Conservation (phyloP, 2,329 filamentous ascomycete species). For the Seiridium cupressi region DNA sequence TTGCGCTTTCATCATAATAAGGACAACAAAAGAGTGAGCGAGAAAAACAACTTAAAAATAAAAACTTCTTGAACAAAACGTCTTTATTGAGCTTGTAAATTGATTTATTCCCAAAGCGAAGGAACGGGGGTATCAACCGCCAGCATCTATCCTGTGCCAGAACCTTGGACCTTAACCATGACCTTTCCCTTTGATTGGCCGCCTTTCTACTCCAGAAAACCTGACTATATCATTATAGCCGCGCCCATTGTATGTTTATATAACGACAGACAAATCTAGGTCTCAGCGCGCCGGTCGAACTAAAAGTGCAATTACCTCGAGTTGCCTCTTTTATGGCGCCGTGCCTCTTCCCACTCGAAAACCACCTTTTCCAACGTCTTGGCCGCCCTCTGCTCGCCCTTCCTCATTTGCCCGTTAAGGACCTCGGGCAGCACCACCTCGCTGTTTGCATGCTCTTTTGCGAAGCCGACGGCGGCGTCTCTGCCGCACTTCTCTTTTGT, state of each 20-base stretch:
- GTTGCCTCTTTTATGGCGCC: slow-evolving; percentile 23
- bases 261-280: background rate
- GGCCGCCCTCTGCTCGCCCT: slow-evolving; percentile 56
- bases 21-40: background rate
- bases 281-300: background rate
- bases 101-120: background rate
- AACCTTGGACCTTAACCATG: background rate
- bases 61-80: too few relatives aligned
- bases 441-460: slow-evolving; percentile 74
- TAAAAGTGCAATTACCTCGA: background rate
- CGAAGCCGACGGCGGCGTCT: slow-evolving; percentile 69
- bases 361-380: slow-evolving; percentile 51
- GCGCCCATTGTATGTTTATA: background rate
- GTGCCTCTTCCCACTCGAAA: slow-evolving; percentile 43
- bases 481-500: slow-evolving; percentile 68
- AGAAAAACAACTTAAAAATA: too few relatives aligned
- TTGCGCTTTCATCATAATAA: too few relatives aligned
- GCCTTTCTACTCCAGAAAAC: background rate
- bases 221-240: background rate
- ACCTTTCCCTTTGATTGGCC: too few relatives aligned
- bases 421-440: slow-evolving; percentile 58
- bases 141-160: slow-evolving; percentile 6
- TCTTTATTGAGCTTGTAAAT: background rate
- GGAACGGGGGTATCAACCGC: slow-evolving; percentile 6
- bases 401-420: slow-evolving; percentile 62